Evolutionary conservation across 2,329 filamentous ascomycete species (phyloP).

Genomic region (Fusarium sp.): DNA sequence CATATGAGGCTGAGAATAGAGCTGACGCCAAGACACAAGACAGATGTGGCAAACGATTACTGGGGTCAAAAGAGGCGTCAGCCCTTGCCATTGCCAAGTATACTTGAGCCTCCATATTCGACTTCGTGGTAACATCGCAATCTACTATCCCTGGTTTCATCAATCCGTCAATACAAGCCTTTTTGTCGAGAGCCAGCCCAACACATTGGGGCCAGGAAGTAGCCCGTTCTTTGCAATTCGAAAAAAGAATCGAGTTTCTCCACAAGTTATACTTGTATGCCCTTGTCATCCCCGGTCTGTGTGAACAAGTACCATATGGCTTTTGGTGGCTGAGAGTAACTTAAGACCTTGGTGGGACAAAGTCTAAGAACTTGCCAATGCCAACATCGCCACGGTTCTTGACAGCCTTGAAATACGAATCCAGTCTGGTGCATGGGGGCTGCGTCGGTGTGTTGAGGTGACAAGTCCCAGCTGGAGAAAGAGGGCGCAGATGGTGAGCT

Average conservation of each 20-base stretch:
- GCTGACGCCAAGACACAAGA: constrained; percentile 5
- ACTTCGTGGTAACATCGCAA: background rate
- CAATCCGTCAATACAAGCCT: background rate
- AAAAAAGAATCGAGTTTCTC: background rate
- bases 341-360: constrained; percentile 15
- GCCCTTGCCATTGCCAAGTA: background rate
- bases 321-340: constrained; percentile 7
- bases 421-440: background rate
- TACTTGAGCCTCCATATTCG: background rate
- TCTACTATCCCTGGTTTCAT: background rate
- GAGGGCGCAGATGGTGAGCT: constrained; percentile 9
- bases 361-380: background rate
- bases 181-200: background rate
- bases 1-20: constrained; percentile 18
- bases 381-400: constrained; percentile 4
- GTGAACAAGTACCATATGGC: background rate
- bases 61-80: background rate
- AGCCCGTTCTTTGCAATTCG: background rate
- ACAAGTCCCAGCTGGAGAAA: constrained; percentile 2
- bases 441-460: background rate
- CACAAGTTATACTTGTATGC: background rate
- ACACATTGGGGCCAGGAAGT: background rate
- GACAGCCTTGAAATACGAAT: background rate
- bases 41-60: background rate
- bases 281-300: background rate